Conservation (phyloP, 2,329 filamentous ascomycete genomes). For the Xylaria sp. region DNA sequence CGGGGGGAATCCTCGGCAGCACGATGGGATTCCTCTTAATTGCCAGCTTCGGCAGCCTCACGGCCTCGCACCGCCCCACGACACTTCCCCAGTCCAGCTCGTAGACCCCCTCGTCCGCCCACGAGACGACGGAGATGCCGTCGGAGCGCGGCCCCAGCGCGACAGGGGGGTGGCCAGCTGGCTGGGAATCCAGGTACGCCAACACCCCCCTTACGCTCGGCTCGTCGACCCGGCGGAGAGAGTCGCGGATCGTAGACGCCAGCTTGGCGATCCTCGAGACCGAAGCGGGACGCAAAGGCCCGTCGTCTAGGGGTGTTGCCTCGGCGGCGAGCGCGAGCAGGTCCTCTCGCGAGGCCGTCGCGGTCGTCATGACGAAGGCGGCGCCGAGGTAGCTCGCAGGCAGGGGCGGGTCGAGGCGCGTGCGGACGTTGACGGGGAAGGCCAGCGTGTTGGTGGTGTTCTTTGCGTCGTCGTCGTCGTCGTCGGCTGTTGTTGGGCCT, state of each 20-base stretch:
- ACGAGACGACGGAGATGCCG: conserved; percentile 37
- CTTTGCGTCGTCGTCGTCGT: too few species aligned
- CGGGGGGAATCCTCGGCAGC: conserved; percentile 30
- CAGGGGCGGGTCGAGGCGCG: conserved; percentile 23
- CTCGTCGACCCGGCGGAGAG: conserved; percentile 23
- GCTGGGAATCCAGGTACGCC: conserved; percentile 17
- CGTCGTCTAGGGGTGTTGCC: neutral
- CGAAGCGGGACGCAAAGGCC: neutral
- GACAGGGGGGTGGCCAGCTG: conserved; percentile 11
- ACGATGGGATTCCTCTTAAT: conserved; percentile 32
- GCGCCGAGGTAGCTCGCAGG: conserved; percentile 33
- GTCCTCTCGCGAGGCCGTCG: conserved; percentile 13
- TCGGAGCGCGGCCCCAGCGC: conserved; percentile 25
- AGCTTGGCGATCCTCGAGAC: conserved; percentile 19
- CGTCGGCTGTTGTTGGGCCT: neutral
- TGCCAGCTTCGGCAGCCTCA: conserved; percentile 28
- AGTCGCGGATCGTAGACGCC: conserved; percentile 26
- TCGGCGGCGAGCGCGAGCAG: conserved; percentile 17
- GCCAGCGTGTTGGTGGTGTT: conserved; percentile 24
- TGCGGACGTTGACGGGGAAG: conserved; percentile 36
- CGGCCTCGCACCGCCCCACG: conserved; percentile 32
- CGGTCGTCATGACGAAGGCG: conserved; percentile 33
- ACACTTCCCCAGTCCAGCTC: conserved; percentile 33
- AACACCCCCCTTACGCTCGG: conserved; percentile 23
- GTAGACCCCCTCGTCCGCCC: conserved; percentile 34